Base-by-base conservation (phyloP, 495 filamentous ascomycete genomes). In the Xylaria scruposa region DNA sequence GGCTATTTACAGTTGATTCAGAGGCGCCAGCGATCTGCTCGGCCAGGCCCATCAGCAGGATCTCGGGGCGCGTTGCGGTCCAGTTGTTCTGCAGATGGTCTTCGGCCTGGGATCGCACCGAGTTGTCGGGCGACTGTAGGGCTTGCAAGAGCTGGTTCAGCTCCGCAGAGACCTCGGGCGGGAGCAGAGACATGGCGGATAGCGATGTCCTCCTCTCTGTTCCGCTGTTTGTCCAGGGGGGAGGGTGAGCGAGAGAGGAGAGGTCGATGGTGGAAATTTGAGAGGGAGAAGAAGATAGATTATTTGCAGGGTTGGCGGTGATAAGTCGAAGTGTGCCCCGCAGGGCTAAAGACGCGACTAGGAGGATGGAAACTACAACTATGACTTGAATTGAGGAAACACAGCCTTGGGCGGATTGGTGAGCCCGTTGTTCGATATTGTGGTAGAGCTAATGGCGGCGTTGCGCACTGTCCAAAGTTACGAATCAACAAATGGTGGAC, bases 121-220 rank as follows among this genome's bases (percentile, higher is more conserved):
- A 82, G 82, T 99, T 99, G 85, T 99, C 94, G 74, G 93, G 81
- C n/a, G 94, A 94, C 81, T 93, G 90, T 70, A 99, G 88, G 54
- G 89, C 94, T 84, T 91, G 88, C 72, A 98, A 88, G 73, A 99
- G 89, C 87, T 94, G 91, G 59, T 86, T 86, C 77, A 99, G 92
- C 81, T 94, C 92, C 74, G 88, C 85, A 82, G 93, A 92, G 79
- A 94, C 86, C 74, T 97, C 92, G 66, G 90, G 84, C 72, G 94
- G 90, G 19, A 99, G 88, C 70, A 97, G 76, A 75, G 94, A 95
- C 95, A 97, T 98, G 74, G 73, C 88, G 70, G 65, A 38, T 66
- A 38, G 42, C 9, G 19, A 59, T 69, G 26, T 53, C 62, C 40
- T 67, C 58, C 68, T 63, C 58, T 63, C 58, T 63, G 40, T 29